A percentile compares a stretch with the other conserved stretches of the same genome.
These are phyloP conservation scores for Chytriomyces sp. DNA, from an alignment of 192 early-diverging fungal genomes.

Conservation along the genomic window DNA sequence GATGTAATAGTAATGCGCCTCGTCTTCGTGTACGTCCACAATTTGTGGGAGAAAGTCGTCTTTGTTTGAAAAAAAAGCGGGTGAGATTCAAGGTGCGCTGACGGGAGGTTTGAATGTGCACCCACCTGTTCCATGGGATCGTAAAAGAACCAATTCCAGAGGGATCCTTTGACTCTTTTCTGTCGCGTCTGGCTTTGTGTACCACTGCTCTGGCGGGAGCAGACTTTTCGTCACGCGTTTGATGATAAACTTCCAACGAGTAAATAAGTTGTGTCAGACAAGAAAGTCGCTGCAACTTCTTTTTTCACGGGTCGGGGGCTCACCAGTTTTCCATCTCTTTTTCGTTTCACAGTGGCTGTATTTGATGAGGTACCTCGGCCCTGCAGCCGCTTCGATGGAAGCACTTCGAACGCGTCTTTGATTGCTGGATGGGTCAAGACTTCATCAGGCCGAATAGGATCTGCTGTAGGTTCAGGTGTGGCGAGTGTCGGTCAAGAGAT, in stretches of 20 bases:
- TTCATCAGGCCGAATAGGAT: neutral
- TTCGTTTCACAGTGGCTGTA: constrained; percentile 20
- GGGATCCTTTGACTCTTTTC: neutral
- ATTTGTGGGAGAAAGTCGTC: constrained; percentile 10
- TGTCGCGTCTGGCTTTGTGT: constrained; percentile 6
- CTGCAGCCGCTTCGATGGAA: neutral
- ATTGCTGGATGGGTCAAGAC: neutral
- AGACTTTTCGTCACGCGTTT: neutral
- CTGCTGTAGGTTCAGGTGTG: neutral
- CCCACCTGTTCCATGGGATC: constrained; percentile 10
- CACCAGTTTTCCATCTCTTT: neutral
- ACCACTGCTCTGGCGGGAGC: constrained; percentile 16
- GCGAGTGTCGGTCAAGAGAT: too few relatives aligned
- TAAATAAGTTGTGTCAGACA: neutral
- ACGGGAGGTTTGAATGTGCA: neutral
- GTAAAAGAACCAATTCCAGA: constrained; percentile 6
- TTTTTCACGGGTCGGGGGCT: too few relatives aligned
- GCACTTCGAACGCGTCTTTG: neutral
- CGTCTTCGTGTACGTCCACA: constrained; percentile 5
- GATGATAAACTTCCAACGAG: neutral
- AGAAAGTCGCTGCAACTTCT: too few relatives aligned
- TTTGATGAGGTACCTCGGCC: neutral
- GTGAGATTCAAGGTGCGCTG: too few relatives aligned
- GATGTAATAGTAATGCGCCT: constrained; percentile 13
- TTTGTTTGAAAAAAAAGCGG: neutral